phyloP scores from a whole-genome alignment of 1,284 basidiomycete species.

The Irpex lacteus region DNA sequence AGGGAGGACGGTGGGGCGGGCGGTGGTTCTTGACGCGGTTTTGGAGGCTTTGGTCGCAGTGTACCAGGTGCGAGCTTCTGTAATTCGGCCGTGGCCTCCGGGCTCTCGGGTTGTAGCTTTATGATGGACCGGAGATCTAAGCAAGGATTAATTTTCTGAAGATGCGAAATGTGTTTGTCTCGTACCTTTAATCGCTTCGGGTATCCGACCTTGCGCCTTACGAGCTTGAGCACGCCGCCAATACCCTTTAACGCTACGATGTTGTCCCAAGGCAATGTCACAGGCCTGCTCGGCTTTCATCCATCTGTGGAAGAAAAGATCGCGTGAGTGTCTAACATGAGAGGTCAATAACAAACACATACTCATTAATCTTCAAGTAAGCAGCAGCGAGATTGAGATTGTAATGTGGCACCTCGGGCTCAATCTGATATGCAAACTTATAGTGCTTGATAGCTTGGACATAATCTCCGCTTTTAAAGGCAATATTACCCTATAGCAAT shows the following conservation, averaged over 20 bases:
- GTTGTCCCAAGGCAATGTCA: constrained; percentile 56
- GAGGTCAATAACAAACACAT: constrained; percentile 21
- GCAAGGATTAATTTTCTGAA: neutral
- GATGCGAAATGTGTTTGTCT: neutral
- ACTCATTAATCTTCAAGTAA: constrained; percentile 64
- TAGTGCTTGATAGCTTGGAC: constrained; percentile 53
- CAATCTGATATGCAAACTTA: constrained; percentile 53
- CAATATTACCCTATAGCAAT: constrained; percentile 53
- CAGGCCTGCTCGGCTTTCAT: constrained; percentile 67
- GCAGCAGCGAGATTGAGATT: constrained; percentile 71
- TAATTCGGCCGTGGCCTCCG: constrained; percentile 56
- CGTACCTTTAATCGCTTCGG: constrained; percentile 63
- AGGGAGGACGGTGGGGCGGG: constrained; percentile 17
- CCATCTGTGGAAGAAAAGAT: constrained; percentile 42
- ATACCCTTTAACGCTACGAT: constrained; percentile 62
- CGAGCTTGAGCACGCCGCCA: constrained; percentile 64
- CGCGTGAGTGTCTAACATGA: neutral
- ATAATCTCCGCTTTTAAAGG: constrained; percentile 60
- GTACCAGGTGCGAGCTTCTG: constrained; percentile 35
- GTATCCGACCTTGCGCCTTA: constrained; percentile 49
- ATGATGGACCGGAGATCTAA: constrained; percentile 59
- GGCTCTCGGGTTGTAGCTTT: constrained; percentile 55
- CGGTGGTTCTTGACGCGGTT: constrained; percentile 10
- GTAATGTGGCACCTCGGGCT: constrained; percentile 69
- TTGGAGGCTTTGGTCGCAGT: neutral